Percentiles rank a stretch among this genome's conserved stretches.
phyloP scores from a whole-genome alignment of 768 basidiomycete genomes.

The Trametes gibbosa region DNA sequence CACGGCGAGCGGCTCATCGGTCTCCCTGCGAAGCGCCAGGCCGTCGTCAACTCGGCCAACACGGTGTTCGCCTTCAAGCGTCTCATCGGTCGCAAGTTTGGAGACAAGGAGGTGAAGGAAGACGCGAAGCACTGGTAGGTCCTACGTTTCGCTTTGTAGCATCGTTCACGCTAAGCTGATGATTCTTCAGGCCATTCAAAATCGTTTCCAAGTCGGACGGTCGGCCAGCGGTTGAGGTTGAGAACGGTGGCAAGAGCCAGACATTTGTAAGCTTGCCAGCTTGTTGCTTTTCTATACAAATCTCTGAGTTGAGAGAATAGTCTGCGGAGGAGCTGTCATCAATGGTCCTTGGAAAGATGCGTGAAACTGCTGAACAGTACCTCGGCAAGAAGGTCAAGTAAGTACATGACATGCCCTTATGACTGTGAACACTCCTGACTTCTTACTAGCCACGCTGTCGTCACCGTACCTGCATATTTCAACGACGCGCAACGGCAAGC shows the following conservation, averaged over 20 bases:
- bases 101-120: conserved; percentile 89
- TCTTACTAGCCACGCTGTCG: conserved; percentile 67
- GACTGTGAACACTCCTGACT: conserved; percentile 5
- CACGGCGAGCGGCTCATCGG: conserved; percentile 96
- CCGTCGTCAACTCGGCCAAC: conserved; percentile 92
- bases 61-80: conserved; percentile 95
- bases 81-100: conserved; percentile 89
- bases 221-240: conserved; percentile 79
- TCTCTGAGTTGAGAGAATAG: conserved; percentile 37
- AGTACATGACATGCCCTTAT: conserved; percentile 35
- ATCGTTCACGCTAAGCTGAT: background rate
- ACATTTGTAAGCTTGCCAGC: conserved; percentile 55
- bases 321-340: conserved; percentile 84
- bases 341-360: conserved; percentile 90
- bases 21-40: conserved; percentile 95
- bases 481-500: conserved; percentile 99
- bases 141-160: background rate
- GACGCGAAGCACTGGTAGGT: conserved; percentile 82
- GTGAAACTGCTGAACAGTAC: conserved; percentile 91
- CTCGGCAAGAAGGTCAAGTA: conserved; percentile 93
- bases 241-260: conserved; percentile 82
- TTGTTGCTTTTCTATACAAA: background rate
- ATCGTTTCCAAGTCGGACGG: conserved; percentile 71
- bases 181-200: conserved; percentile 66
- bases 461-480: conserved; percentile 98